Percentiles rank a stretch among this genome's conserved stretches.
phyloP scores from a whole-genome alignment of 176 grass and related monocot species.

The Hordeum marinum region DNA sequence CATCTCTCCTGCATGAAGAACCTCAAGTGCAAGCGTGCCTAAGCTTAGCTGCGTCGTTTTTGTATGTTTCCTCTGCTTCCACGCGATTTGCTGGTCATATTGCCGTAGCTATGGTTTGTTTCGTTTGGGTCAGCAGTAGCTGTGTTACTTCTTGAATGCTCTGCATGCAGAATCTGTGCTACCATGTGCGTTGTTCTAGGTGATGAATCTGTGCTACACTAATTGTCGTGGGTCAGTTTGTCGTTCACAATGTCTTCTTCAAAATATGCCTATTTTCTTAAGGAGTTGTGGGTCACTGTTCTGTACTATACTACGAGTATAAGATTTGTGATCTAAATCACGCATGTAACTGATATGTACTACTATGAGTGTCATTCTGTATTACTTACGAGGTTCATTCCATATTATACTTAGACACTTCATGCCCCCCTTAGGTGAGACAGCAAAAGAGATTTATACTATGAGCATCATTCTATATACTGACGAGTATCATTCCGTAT shows the following conservation, averaged over 20 bases:
- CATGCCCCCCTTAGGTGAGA: no score
- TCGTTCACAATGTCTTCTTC: background rate
- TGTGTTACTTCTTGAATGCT: background rate
- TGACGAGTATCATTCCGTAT: no score
- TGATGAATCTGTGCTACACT: background rate
- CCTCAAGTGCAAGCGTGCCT: conserved; percentile 19
- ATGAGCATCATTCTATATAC: no score
- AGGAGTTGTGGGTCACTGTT: background rate
- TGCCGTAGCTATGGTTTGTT: background rate
- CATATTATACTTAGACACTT: no score
- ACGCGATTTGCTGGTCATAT: background rate
- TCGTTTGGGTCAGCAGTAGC: background rate
- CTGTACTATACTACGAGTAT: background rate
- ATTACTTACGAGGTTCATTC: no score
- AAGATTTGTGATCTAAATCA: no score
- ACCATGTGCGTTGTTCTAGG: background rate
- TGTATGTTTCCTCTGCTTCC: background rate
- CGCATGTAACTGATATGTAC: no score
- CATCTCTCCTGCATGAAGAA: conserved; percentile 18
- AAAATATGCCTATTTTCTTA: background rate
- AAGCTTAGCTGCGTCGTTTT: background rate
- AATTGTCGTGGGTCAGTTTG: background rate
- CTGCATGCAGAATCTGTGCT: background rate
- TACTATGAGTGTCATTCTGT: no score
- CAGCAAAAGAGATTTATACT: no score